phyloP scores from a whole-genome alignment of 2,329 filamentous ascomycete genomes.

The Thelonectria discophora region DNA sequence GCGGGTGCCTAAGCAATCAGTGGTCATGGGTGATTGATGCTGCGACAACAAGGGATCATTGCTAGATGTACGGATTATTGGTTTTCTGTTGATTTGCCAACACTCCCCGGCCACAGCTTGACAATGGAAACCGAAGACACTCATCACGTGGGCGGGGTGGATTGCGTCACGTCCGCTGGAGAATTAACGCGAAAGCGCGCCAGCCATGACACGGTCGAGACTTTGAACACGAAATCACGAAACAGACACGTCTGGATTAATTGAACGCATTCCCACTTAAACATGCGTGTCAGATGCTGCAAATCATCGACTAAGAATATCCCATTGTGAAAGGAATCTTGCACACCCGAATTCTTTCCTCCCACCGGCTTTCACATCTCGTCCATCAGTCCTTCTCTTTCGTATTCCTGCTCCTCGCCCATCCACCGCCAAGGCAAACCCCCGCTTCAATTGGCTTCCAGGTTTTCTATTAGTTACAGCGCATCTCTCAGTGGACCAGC shows the following conservation, averaged over 20 bases:
- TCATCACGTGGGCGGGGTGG: not conserved
- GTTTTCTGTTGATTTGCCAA: not conserved
- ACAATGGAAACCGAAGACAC: not conserved
- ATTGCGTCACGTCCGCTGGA: conserved; percentile 29
- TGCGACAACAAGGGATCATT: conserved; percentile 13
- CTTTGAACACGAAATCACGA: conserved; percentile 52
- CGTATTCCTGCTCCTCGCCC: not conserved
- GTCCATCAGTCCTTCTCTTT: not conserved
- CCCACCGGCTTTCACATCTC: not conserved
- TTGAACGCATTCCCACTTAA: conserved; percentile 43
- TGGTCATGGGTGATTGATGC: conserved; percentile 21
- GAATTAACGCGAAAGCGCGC: conserved; percentile 36
- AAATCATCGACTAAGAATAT: conserved; percentile 7
- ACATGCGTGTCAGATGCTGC: conserved; percentile 21
- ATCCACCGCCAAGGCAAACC: not conserved
- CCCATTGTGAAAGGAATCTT: not conserved
- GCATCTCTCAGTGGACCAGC: conserved; percentile 22
- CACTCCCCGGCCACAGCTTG: not conserved
- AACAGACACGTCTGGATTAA: conserved; percentile 55
- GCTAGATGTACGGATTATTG: not conserved
- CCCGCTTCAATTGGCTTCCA: conserved; percentile 15
- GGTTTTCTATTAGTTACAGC: conserved; percentile 11
- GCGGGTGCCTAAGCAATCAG: conserved; percentile 23
- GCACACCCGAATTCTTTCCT: not conserved
- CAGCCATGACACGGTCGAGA: conserved; percentile 40